Conservation (phyloP, 2,329 filamentous ascomycete species). For the Clarireedia hainanense region DNA sequence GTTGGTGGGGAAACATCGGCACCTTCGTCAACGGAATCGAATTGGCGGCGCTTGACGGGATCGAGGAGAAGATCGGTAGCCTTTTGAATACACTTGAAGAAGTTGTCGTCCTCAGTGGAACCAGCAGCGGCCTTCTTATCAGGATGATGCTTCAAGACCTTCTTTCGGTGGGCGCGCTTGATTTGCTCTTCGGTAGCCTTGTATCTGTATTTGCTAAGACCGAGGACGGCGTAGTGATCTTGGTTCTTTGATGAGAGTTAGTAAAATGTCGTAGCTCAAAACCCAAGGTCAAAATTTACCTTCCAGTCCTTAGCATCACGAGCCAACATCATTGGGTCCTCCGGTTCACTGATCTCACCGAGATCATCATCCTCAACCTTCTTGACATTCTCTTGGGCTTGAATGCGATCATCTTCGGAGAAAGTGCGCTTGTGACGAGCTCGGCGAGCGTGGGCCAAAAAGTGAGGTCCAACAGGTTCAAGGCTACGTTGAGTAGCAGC, state of each 20-base stretch:
- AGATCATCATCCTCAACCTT: constrained; percentile 88
- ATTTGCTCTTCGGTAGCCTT: constrained; percentile 96
- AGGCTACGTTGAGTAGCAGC: constrained; percentile 76
- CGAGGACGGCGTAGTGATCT: constrained; percentile 97
- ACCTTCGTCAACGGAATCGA: constrained; percentile 90
- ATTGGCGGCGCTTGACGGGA: constrained; percentile 87
- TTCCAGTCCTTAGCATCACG: constrained; percentile 99
- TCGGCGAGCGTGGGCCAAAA: constrained; percentile 92
- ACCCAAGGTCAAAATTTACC: constrained; percentile 42
- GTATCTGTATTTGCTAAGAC: constrained; percentile 84
- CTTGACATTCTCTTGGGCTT: constrained; percentile 90
- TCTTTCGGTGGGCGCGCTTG: constrained; percentile 98
- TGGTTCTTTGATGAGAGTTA: constrained; percentile 52
- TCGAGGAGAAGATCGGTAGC: constrained; percentile 90
- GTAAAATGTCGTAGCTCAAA: not conserved
- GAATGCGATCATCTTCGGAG: constrained; percentile 95
- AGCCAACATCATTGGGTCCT: constrained; percentile 86
- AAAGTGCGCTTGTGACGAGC: constrained; percentile 96
- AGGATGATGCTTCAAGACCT: constrained; percentile 97
- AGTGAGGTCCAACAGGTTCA: constrained; percentile 94
- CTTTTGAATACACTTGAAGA: constrained; percentile 99
- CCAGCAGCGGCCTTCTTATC: constrained; percentile 97
- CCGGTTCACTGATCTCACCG: constrained; percentile 85
- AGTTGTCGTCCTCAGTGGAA: constrained; percentile 84
- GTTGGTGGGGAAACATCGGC: constrained; percentile 86